Evolutionary conservation across 192 early-diverging fungal species (phyloP).

Genomic region (Podila epigama): DNA sequence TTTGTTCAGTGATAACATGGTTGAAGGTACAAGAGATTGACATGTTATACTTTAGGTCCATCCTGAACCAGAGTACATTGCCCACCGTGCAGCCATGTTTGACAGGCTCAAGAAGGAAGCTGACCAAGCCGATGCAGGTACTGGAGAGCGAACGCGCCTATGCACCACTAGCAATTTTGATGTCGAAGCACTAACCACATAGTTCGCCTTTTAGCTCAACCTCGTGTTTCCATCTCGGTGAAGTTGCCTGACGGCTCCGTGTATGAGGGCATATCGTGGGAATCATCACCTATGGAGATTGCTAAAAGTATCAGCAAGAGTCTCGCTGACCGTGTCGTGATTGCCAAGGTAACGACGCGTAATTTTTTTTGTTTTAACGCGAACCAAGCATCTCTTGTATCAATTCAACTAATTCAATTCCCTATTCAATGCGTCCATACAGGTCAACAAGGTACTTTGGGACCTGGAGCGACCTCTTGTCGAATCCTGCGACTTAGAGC

Average conservation of each 20-base stretch:
- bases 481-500: slow-evolving; percentile 74
- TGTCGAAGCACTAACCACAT: no score
- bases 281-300: slow-evolving; percentile 95
- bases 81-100: slow-evolving; percentile 67
- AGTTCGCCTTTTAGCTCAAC: slow-evolving; percentile 70
- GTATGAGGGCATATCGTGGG: slow-evolving; percentile 84
- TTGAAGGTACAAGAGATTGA: no score
- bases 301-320: slow-evolving; percentile 89
- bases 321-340: slow-evolving; percentile 89
- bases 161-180: no score
- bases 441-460: slow-evolving; percentile 83
- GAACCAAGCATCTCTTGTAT: background rate
- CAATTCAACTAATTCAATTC: slow-evolving; percentile 16
- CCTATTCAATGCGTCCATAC: no score
- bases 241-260: slow-evolving; percentile 85
- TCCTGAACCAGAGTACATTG: slow-evolving; percentile 77
- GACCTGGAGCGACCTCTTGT: slow-evolving; percentile 90
- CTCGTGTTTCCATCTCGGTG: slow-evolving; percentile 75
- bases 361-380: no score
- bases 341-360: slow-evolving; percentile 77
- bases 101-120: slow-evolving; percentile 37
- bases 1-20: background rate
- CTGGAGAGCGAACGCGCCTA: background rate
- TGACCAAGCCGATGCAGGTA: slow-evolving; percentile 29
- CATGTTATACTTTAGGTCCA: slow-evolving; percentile 43